Evolutionary conservation across 78 protist genomes (phyloP), one percentile per base, ranked within the genome.

Genomic region (Dictyostelium discoideum): DNA sequence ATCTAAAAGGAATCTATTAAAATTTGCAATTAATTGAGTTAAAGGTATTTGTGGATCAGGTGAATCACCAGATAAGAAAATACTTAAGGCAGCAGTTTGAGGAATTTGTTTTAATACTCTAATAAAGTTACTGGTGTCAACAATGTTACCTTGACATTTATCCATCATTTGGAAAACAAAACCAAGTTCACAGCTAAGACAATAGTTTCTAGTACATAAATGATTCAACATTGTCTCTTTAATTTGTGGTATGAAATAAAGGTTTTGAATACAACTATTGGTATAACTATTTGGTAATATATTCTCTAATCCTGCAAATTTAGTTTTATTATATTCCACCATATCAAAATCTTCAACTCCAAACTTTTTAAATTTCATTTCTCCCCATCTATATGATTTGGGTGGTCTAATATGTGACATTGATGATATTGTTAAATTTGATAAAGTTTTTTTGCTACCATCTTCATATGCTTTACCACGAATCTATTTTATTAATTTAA

Each of bases 131-230:
- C 97, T 85, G 2, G 96, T 79, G 22, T 90, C 94, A 24, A 92
- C 93, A 13, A 65, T 86, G 3, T 82, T 77, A 13, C 95, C 97
- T 42, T 42, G 29, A 7, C 81, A 85, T 63, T 67, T 40, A 32
- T 92, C 94, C 81, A 96, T 89, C 93, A 65, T 96, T 83, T 86
- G 96, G 63, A 96, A 95, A 29, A 96, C 92, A 42, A 96, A 96
- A 26, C 96, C 97, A 13, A 96, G 86, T 76, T 97, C 98, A 89
- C 97, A 94, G 29, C 92, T 20, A 29, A 96, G 42, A 80, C 98
- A 97, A 60, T 79, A 86, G 44, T 97, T 96, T 37, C 65, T 85
- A 13, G 48, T 40, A 76, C 97, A 96, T 13, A 95, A 26, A 84
- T 96, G 97, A 32, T 60, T 50, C 4, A 84, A 83, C 73, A 94